Percentiles rank a stretch among this genome's conserved stretches.
Evolutionary conservation across 495 filamentous ascomycete species (phyloP).

Genomic region (Cladorrhinum samala): DNA sequence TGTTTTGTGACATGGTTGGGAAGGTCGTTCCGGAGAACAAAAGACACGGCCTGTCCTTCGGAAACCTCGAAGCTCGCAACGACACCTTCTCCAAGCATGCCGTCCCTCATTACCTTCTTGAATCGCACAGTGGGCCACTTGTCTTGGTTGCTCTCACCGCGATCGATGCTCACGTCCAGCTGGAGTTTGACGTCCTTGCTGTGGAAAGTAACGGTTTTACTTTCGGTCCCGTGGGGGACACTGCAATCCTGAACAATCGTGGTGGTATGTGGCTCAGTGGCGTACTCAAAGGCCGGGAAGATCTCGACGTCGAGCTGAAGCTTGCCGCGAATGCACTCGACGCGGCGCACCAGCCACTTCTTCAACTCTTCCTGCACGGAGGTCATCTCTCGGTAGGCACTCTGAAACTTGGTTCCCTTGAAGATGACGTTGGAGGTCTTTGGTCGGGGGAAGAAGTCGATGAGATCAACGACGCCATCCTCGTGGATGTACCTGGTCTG

Average conservation of each 20-base stretch:
- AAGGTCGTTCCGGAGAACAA: slow-evolving; percentile 56
- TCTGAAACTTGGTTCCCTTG: slow-evolving; percentile 36
- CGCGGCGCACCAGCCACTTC: slow-evolving; percentile 56
- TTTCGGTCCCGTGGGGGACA: slow-evolving; percentile 30
- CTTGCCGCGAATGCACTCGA: slow-evolving; percentile 60
- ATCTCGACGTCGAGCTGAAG: slow-evolving; percentile 58
- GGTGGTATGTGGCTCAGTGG: slow-evolving; percentile 50
- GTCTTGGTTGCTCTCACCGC: slow-evolving; percentile 42
- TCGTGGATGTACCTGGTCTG: slow-evolving; percentile 67
- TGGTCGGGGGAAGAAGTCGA: slow-evolving; percentile 66
- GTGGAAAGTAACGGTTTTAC: slow-evolving; percentile 58
- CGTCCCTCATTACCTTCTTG: slow-evolving; percentile 42
- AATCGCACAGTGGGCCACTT: slow-evolving; percentile 46
- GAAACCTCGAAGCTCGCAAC: slow-evolving; percentile 49
- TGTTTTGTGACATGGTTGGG: slow-evolving; percentile 44
- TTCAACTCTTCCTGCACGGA: slow-evolving; percentile 49
- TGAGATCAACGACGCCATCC: slow-evolving; percentile 60
- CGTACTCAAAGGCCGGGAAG: slow-evolving; percentile 68
- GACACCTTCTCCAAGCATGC: slow-evolving; percentile 54
- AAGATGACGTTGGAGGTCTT: slow-evolving; percentile 38
- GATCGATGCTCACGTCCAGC: slow-evolving; percentile 58
- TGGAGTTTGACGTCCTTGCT: slow-evolving; percentile 52
- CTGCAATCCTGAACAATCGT: slow-evolving; percentile 38
- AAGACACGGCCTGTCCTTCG: slow-evolving; percentile 62
- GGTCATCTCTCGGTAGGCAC: slow-evolving; percentile 45